A percentile compares a stretch with the other conserved stretches of the same genome.
These are phyloP conservation scores for Poronia punctata DNA, from an alignment of 495 filamentous ascomycete genomes.

Conservation along the genomic window DNA sequence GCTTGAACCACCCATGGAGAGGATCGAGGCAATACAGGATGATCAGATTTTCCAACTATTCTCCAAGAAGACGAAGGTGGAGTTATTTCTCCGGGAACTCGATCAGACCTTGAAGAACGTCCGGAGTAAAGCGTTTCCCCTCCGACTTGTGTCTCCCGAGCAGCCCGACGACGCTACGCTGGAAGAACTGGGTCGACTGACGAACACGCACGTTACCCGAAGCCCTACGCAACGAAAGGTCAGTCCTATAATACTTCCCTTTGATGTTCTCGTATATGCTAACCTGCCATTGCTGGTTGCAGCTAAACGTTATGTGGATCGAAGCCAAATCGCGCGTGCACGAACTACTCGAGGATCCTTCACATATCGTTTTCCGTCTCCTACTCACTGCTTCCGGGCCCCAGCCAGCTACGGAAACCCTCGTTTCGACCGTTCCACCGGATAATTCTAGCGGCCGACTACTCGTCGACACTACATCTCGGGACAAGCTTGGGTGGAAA, in stretches of 20 bases:
- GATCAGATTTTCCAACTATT: conserved; percentile 25
- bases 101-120: conserved; percentile 13
- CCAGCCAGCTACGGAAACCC: conserved; percentile 13
- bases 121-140: not conserved
- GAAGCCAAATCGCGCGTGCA: conserved; percentile 16
- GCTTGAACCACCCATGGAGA: conserved; percentile 24
- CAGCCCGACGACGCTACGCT: conserved; percentile 20
- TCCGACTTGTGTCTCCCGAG: conserved; percentile 14
- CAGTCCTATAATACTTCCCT: not conserved
- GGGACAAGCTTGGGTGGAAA: conserved; percentile 35
- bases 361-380: conserved; percentile 37
- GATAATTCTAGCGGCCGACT: conserved; percentile 15
- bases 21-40: conserved; percentile 24
- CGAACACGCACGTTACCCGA: conserved; percentile 31
- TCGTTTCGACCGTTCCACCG: conserved; percentile 8
- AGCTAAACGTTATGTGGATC: conserved; percentile 36
- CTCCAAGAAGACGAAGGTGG: conserved; percentile 25
- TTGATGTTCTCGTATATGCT: conserved; percentile 3
- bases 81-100: conserved; percentile 26
- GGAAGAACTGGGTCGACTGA: conserved; percentile 35
- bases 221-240: conserved; percentile 18
- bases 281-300: conserved; percentile 5
- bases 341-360: conserved; percentile 24
- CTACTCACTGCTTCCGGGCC: conserved; percentile 30
- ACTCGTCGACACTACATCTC: conserved; percentile 15